These are phyloP conservation scores for Poronia punctata DNA, from an alignment of 495 filamentous ascomycete genomes.

Conservation along the genomic window DNA sequence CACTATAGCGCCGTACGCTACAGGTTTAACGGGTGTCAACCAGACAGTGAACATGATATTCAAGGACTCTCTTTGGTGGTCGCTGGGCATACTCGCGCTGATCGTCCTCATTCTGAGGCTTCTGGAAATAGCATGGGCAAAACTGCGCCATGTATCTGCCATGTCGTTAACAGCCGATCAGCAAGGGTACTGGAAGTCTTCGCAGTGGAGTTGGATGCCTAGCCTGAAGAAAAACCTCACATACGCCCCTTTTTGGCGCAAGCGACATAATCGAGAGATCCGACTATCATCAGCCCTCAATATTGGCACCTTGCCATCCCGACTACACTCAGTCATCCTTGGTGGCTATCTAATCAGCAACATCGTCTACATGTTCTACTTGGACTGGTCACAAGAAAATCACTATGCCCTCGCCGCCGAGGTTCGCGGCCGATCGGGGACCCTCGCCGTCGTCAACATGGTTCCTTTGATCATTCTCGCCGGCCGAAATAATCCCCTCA, in stretches of 20 bases:
- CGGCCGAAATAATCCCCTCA: conserved; percentile 77
- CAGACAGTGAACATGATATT: conserved; percentile 41
- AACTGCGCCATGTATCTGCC: conserved; percentile 41
- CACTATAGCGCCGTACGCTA: conserved; percentile 42
- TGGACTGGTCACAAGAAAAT: conserved; percentile 50
- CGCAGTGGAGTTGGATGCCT: conserved; percentile 45
- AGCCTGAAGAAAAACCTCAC: conserved; percentile 69
- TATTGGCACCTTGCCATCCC: conserved; percentile 77
- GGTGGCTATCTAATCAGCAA: conserved; percentile 58
- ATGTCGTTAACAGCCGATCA: conserved; percentile 38
- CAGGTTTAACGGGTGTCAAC: conserved; percentile 46
- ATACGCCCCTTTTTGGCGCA: conserved; percentile 75
- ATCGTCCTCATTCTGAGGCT: conserved; percentile 39
- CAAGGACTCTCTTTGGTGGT: conserved; percentile 43
- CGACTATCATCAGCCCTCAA: conserved; percentile 69
- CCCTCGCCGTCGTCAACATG: conserved; percentile 71
- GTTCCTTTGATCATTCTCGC: conserved; percentile 74
- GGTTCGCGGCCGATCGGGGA: conserved; percentile 68
- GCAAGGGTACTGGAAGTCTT: conserved; percentile 43
- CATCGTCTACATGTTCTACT: conserved; percentile 53
- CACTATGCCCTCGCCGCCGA: conserved; percentile 48
- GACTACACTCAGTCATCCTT: conserved; percentile 72
- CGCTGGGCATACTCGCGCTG: conserved; percentile 39
- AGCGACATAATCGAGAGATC: conserved; percentile 82
- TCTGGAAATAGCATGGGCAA: conserved; percentile 33